phyloP scores from a whole-genome alignment of 768 basidiomycete species.

The Pleurotus pulmonarius region DNA sequence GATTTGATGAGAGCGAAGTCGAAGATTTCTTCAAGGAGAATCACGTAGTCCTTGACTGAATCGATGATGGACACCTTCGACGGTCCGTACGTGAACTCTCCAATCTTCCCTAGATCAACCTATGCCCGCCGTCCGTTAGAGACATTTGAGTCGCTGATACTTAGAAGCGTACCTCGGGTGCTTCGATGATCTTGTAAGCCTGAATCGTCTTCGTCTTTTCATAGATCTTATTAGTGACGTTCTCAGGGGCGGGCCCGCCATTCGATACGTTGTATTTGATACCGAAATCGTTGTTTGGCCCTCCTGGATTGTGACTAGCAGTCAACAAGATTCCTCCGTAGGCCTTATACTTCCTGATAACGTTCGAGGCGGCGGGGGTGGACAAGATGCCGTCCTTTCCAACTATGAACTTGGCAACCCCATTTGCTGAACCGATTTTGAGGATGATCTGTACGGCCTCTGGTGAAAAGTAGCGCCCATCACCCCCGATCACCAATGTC shows the following conservation, averaged over 20 bases:
- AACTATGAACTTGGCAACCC: constrained; percentile 87
- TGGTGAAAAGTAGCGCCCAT: constrained; percentile 89
- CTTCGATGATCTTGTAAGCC: constrained; percentile 82
- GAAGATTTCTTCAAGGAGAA: constrained; percentile 84
- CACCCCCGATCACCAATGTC: constrained; percentile 94
- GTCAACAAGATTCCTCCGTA: constrained; percentile 96
- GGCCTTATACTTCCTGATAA: constrained; percentile 95
- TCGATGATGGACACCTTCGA: constrained; percentile 88
- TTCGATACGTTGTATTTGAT: constrained; percentile 99
- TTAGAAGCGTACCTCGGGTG: constrained; percentile 55
- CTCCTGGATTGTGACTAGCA: constrained; percentile 97
- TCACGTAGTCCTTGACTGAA: constrained; percentile 86
- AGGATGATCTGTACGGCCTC: constrained; percentile 90
- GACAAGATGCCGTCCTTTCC: constrained; percentile 91
- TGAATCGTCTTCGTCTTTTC: constrained; percentile 86
- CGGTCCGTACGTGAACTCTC: constrained; percentile 78
- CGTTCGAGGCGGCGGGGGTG: constrained; percentile 93
- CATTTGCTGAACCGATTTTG: constrained; percentile 92
- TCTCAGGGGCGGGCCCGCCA: constrained; percentile 96
- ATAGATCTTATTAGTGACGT: constrained; percentile 92
- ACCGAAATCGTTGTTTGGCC: constrained; percentile 97
- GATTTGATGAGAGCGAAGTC: constrained; percentile 89
- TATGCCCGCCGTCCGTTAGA: constrained; percentile 4
- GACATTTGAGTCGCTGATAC: not conserved
- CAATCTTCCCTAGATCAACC: constrained; percentile 80